Evolutionary conservation across 2,329 filamentous ascomycete species (phyloP), one percentile per base, ranked within the genome.

Genomic region (Fusarium transvaalense): DNA sequence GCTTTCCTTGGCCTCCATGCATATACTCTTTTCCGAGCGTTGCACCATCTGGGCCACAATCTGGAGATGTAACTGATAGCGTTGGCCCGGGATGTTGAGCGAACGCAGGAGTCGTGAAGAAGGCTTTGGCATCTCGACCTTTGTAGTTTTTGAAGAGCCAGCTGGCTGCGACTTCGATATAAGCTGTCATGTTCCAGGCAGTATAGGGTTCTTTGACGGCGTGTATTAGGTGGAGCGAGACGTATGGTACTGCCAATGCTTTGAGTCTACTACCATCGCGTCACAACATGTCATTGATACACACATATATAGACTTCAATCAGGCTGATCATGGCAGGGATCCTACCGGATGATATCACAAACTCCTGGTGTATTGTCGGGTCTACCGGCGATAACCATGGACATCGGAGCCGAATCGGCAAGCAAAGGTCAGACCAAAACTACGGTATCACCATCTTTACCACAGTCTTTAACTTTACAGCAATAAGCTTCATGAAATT

Each of bases 101-200:
- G 59, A 83, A 81, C 15, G 79, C 79, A 3, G 79, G 75, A 19
- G 59, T 62, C 12, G 72, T 78, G 68, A 72, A 76, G 71, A 83
- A 82, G 42, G 75, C 74, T 64, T 80, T 80, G 37, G 68, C 77
- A 53, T 82, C 81, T 34, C 74, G 78, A 37, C 77, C 78, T 51
- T 74, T 80, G 57, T 73, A 74, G 60, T 74, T 78, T 59, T 74
- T 74, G 59, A 82, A 77, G n/a, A 82, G 72, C 78, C 79, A 82
- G n/a, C 79, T 76, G 25, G 79, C 69, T 1, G 72, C 62, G 10
- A 77, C 69, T 66, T 82, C 81, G 43, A 82, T 61, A 59, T 77
- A 78, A 3, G 68, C 61, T 14, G 64, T 61, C 70, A 77, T 76
- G 29, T 31, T 58, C 14, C 13, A 17, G 12, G 39, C 25, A 17